A percentile compares a stretch with the other conserved stretches of the same genome.
These are phyloP conservation scores for Smittium culicis DNA, from an alignment of 371 early-diverging fungal genomes.

Conservation along the genomic window DNA sequence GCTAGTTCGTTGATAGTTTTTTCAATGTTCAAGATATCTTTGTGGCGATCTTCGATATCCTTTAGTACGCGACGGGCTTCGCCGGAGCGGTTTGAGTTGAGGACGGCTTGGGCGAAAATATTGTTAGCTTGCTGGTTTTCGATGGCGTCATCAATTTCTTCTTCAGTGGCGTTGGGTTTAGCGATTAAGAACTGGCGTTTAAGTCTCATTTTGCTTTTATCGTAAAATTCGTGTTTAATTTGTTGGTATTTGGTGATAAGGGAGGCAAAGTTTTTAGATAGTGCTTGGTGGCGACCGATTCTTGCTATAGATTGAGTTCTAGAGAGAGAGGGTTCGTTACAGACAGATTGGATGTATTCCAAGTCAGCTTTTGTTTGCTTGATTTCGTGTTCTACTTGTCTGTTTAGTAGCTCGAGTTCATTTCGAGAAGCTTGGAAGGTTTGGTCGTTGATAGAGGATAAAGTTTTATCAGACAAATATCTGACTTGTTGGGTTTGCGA, in stretches of 20 bases:
- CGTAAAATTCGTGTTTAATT: conserved; percentile 12
- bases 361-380: conserved; percentile 17
- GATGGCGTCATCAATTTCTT: conserved; percentile 21
- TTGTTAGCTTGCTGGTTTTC: conserved; percentile 18
- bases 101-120: conserved; percentile 20
- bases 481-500: conserved; percentile 14
- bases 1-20: conserved; percentile 36
- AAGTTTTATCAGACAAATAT: conserved; percentile 18
- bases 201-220: conserved; percentile 16
- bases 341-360: not conserved
- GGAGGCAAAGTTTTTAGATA: conserved; percentile 13
- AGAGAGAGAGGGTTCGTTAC: conserved; percentile 14
- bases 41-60: conserved; percentile 21
- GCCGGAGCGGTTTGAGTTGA: conserved; percentile 12
- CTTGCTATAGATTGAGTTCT: conserved; percentile 18
- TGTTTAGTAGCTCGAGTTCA: conserved; percentile 15
- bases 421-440: conserved; percentile 18
- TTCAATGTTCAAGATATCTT: conserved; percentile 32
- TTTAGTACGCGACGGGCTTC: conserved; percentile 19
- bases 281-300: conserved; percentile 17
- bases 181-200: conserved; percentile 23
- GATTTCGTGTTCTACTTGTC: conserved; percentile 12
- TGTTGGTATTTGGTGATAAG: conserved; percentile 14
- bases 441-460: conserved; percentile 25
- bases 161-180: conserved; percentile 19